Evolutionary conservation across 208 protist species (phyloP), one percentile per base, ranked within the genome.

Genomic region (Trypanosomatidae sp.): DNA sequence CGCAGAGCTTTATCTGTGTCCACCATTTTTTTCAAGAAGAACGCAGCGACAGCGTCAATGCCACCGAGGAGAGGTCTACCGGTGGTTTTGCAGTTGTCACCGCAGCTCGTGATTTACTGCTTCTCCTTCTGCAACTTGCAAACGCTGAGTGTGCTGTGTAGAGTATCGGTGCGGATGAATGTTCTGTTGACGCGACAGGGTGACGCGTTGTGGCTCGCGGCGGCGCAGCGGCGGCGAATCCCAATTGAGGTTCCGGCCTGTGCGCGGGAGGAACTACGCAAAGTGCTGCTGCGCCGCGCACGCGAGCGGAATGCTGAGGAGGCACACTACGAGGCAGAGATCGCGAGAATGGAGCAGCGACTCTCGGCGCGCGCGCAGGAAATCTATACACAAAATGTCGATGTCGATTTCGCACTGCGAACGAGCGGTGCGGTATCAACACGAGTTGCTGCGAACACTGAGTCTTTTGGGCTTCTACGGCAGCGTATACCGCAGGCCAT

Each of bases 381-480:
- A 9, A 77, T 86, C 9, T 82, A 79, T 39, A 64, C 76, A 9
- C 71, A 84, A 30, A 69, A 71, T 52, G 58, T 92, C 30, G 76
- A 88, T 47, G 82, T 88, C 1, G 56, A 88, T 12, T 60, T 33
- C 2, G 78, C 77, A 25, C 62, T 92, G 12, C 59, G 43, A 2
- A 62, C 62, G 15, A 50, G 62, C 43, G 70, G 81, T 25, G 77
- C 39, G 28, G 41, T 66, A 17, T 46, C 66, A 15, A 28, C 72
- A 30, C 33, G 17, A 25, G 73, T 59, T 5, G 36, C 58, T 10
- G 62, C 52, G 43, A 56, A 7, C 1, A 6, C 52, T 50, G 58
- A 46, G 72, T 71, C 66, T 44, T 74, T 71, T 17, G 67, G 75
- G 69, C 59, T 80, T 3, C 49, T 62, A 0, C 67, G 72, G 69